A percentile compares a stretch with the other conserved stretches of the same genome.
Evolutionary conservation across 371 early-diverging fungal species (phyloP).

Genomic region (Rhizopus delemar): DNA sequence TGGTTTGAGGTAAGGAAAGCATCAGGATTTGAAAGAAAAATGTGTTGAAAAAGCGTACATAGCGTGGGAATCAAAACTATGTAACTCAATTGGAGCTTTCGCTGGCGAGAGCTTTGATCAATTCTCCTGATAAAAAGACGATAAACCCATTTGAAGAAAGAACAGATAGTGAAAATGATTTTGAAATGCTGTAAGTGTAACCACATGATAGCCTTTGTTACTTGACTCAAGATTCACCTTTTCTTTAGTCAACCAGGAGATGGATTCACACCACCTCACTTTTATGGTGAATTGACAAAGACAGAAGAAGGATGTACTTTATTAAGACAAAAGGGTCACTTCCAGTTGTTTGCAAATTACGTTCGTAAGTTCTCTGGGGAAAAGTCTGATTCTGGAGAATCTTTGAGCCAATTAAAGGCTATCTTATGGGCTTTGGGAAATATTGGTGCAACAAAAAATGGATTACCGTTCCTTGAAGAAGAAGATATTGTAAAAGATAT

Average conservation of each 20-base stretch:
- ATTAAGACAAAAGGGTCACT: slow-evolving; percentile 68
- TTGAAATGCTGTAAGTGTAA: slow-evolving; percentile 41
- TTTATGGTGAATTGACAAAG: slow-evolving; percentile 81
- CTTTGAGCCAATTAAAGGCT: slow-evolving; percentile 69
- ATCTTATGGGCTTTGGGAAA: slow-evolving; percentile 83
- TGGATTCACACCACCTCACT: slow-evolving; percentile 70
- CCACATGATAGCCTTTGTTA: background rate
- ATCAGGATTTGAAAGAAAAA: background rate
- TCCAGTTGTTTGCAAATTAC: slow-evolving; percentile 61
- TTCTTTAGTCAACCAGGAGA: slow-evolving; percentile 48
- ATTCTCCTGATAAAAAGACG: slow-evolving; percentile 46
- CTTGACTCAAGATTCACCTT: background rate
- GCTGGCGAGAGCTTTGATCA: slow-evolving; percentile 64
- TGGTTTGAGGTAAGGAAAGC: slow-evolving; percentile 74
- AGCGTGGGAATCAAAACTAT: slow-evolving; percentile 80
- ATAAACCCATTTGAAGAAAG: slow-evolving; percentile 53
- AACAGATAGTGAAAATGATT: slow-evolving; percentile 50
- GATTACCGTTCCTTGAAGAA: slow-evolving; percentile 70
- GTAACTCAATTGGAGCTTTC: slow-evolving; percentile 78
- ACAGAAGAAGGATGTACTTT: slow-evolving; percentile 77
- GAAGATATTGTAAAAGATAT: slow-evolving; percentile 74
- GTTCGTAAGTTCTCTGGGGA: slow-evolving; percentile 61
- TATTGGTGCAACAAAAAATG: slow-evolving; percentile 73
- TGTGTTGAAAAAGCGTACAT: background rate
- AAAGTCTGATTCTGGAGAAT: slow-evolving; percentile 17